Percentiles rank a stretch among this genome's conserved stretches.
phyloP scores from a whole-genome alignment of 495 filamentous ascomycete genomes.

The Emericellopsis terricola region DNA sequence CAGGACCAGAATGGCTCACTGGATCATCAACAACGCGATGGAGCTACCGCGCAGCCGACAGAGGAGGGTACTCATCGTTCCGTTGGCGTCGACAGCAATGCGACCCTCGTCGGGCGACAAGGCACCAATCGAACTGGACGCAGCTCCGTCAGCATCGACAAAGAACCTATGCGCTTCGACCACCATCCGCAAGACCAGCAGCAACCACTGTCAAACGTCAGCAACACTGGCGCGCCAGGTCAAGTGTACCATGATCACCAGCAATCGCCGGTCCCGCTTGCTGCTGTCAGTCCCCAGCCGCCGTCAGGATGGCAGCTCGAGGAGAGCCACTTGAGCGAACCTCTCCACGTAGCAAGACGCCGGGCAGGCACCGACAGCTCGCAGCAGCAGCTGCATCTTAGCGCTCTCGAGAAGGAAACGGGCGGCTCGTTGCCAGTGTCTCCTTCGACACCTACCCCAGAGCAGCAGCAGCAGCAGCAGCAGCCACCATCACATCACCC shows the following conservation, averaged over 20 bases:
- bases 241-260: background rate
- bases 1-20: no score
- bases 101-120: background rate
- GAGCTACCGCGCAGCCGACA: no score
- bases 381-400: slow-evolving; percentile 14
- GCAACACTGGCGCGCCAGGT: background rate
- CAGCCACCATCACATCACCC: slow-evolving; percentile 5
- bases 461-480: no score
- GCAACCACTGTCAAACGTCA: slow-evolving; percentile 3
- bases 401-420: slow-evolving; percentile 26
- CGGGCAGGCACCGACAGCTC: slow-evolving; percentile 8
- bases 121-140: background rate
- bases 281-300: background rate
- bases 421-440: slow-evolving; percentile 5
- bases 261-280: background rate
- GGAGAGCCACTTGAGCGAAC: slow-evolving; percentile 24
- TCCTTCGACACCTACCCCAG: no score
- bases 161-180: background rate
- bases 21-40: no score
- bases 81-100: no score
- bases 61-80: no score
- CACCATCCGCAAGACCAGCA: slow-evolving; percentile 4
- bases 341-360: slow-evolving; percentile 9
- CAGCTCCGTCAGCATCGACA: background rate
- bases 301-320: slow-evolving; percentile 19